Conservation (phyloP, 352 stramenopile species). For the Phytophthora capsici region DNA sequence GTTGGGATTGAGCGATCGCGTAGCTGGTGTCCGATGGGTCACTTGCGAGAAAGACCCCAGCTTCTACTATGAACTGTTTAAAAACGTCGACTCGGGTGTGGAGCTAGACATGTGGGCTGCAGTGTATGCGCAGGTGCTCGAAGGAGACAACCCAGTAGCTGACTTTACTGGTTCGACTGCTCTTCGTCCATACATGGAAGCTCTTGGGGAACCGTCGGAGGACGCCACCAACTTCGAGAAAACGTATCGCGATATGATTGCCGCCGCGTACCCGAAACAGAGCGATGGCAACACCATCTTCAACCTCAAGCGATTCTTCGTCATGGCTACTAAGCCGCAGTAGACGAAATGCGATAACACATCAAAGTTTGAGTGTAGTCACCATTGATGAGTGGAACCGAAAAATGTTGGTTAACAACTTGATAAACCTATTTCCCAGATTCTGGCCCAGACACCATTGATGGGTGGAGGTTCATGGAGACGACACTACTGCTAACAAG, state of each 20-base stretch:
- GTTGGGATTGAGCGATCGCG: slow-evolving; percentile 42
- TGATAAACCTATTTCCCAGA: no score
- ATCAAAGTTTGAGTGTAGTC: no score
- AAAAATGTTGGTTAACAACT: no score
- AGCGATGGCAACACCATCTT: slow-evolving; percentile 66
- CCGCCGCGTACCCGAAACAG: slow-evolving; percentile 62
- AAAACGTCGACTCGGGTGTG: slow-evolving; percentile 14
- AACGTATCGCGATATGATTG: slow-evolving; percentile 67
- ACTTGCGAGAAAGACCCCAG: slow-evolving; percentile 65
- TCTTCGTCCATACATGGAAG: slow-evolving; percentile 66
- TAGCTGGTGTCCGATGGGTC: slow-evolving; percentile 68
- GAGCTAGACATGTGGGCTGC: slow-evolving; percentile 72
- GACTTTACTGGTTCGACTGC: slow-evolving; percentile 73
- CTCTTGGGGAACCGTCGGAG: slow-evolving; percentile 39
- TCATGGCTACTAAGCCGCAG: slow-evolving; percentile 50
- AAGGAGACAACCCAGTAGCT: slow-evolving; percentile 68
- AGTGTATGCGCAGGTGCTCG: slow-evolving; percentile 68
- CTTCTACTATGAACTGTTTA: slow-evolving; percentile 81
- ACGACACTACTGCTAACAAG: no score
- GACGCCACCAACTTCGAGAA: slow-evolving; percentile 43
- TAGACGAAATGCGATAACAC: slow-evolving; percentile 8
- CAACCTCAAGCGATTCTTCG: slow-evolving; percentile 76
- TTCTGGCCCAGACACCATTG: not conserved
- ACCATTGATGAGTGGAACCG: no score
- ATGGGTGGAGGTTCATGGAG: slow-evolving; percentile 1